These are phyloP conservation scores for Millerozyma acaciae DNA, from an alignment of 805 yeast species.

Conservation along the genomic window DNA sequence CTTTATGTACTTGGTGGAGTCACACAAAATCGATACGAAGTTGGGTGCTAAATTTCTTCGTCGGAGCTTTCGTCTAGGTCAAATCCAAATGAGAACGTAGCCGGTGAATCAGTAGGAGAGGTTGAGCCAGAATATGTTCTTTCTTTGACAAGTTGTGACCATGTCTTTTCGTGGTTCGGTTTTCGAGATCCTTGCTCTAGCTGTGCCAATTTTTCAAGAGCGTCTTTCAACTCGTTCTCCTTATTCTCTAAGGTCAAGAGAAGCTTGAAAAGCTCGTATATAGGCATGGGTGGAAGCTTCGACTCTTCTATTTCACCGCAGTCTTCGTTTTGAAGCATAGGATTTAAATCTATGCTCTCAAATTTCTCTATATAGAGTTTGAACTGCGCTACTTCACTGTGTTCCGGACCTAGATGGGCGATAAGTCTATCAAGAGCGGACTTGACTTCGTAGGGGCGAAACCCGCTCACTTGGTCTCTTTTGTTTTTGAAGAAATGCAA, in stretches of 20 bases:
- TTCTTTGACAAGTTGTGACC: too few relatives aligned
- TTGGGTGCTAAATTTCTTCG: conserved; percentile 10
- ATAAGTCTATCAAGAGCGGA: conserved; percentile 23
- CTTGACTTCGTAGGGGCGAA: conserved; percentile 54
- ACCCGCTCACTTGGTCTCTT: conserved; percentile 74
- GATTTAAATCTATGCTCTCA: conserved; percentile 18
- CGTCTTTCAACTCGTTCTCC: conserved; percentile 25
- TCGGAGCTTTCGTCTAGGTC: conserved; percentile 22
- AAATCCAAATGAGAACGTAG: conserved; percentile 30
- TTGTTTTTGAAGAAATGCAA: conserved; percentile 65
- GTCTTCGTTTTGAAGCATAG: conserved; percentile 48
- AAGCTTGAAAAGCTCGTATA: conserved; percentile 57
- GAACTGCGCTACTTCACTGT: conserved; percentile 14
- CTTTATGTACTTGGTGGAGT: too few relatives aligned
- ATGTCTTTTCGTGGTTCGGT: too few relatives aligned
- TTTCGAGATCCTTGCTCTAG: too few relatives aligned
- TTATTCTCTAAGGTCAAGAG: conserved; percentile 42
- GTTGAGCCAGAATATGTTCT: too few relatives aligned
- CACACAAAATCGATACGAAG: conserved; percentile 2
- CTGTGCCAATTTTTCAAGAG: conserved; percentile 28
- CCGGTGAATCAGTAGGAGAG: not conserved
- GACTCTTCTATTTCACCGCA: conserved; percentile 50
- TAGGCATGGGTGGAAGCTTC: conserved; percentile 46
- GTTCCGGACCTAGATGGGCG: conserved; percentile 6
- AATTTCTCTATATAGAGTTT: conserved; percentile 23